Evolutionary conservation across 2,329 filamentous ascomycete genomes (phyloP), one percentile per base, ranked within the genome.

Genomic region (Aspergillus neotritici): DNA sequence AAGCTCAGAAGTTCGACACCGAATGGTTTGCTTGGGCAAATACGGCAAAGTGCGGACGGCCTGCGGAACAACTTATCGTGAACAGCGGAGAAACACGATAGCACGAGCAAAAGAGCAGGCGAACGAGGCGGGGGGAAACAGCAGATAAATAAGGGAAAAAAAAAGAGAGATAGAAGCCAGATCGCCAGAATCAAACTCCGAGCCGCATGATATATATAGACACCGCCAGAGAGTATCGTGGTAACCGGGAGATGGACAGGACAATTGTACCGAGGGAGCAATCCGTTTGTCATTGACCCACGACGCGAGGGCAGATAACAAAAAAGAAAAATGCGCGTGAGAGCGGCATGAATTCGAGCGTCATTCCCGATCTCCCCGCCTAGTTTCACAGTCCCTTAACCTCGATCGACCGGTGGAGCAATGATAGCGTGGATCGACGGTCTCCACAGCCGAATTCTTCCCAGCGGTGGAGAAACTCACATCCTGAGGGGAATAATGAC

Each of bases 401-500:
- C 25, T 29, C 11, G 29, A 29, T 10, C 17, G 36, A 38, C 21
- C 21, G 5, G 21, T 25, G 21, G 21, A 25, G 21, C 21, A 25
- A 25, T 25, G 21, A 25, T 9, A 25, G 21, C 9, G 21, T 42
- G 40, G 40, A 42, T 42, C 40, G 12, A 16, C 33, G 40, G 40
- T 37, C 33, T 14, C 21, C 11, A 14, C 40, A 16, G 17, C 17
- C 35, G 12, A 34, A 35, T 15, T 30, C 28, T 35, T 14, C 21
- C 40, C 40, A 30, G 16, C 25, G 34, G 40, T 42, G 40, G 40
- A 42, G 40, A 42, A 42, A 29, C 12, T 9, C 7, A 25, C 21
- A 25, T 25, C 7, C 21, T 25, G 21, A 25, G 21, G 21, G 21
- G 21, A 25, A 8, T 25, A 25, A 8, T 25, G 21, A 25, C 21